Percentiles rank a stretch among this genome's conserved stretches.
These are phyloP conservation scores for Orbilia quercus DNA, from an alignment of 2,329 filamentous ascomycete genomes.

Conservation along the genomic window DNA sequence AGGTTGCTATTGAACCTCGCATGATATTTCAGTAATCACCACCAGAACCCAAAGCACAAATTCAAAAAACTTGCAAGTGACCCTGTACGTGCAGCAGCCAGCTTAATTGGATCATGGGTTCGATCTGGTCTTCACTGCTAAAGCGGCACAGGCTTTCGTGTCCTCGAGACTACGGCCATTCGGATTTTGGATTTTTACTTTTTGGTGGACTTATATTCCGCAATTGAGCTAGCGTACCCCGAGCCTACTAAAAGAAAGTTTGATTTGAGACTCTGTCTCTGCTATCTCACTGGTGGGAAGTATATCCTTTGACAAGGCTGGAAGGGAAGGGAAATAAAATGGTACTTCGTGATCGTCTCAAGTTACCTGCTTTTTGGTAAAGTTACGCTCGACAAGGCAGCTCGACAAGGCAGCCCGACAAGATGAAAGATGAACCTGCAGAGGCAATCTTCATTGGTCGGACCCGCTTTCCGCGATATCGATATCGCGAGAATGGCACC, in stretches of 20 bases:
- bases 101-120: slow-evolving; percentile 46
- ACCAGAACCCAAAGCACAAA: slow-evolving; percentile 13
- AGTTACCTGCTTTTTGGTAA: slow-evolving; percentile 27
- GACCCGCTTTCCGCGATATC: slow-evolving; percentile 50
- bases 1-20: slow-evolving; percentile 47
- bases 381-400: too few species aligned
- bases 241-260: slow-evolving; percentile 34
- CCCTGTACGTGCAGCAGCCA: slow-evolving; percentile 41
- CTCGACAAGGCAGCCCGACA: slow-evolving; percentile 26
- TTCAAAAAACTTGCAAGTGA: slow-evolving; percentile 46
- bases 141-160: too few species aligned
- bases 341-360: slow-evolving; percentile 26
- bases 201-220: slow-evolving; percentile 2
- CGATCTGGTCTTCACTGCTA: too few species aligned
- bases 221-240: slow-evolving; percentile 28
- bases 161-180: too few species aligned
- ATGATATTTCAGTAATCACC: slow-evolving; percentile 48
- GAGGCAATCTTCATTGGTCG: slow-evolving; percentile 45
- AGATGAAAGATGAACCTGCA: slow-evolving; percentile 34
- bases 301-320: slow-evolving; percentile 38
- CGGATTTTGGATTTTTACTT: background rate
- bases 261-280: slow-evolving; percentile 50
- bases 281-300: slow-evolving; percentile 43
- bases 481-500: slow-evolving; percentile 54
- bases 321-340: background rate